These are phyloP conservation scores for Haberlea rhodopensis DNA, from an alignment of 257 asterid species.

Conservation along the genomic window DNA sequence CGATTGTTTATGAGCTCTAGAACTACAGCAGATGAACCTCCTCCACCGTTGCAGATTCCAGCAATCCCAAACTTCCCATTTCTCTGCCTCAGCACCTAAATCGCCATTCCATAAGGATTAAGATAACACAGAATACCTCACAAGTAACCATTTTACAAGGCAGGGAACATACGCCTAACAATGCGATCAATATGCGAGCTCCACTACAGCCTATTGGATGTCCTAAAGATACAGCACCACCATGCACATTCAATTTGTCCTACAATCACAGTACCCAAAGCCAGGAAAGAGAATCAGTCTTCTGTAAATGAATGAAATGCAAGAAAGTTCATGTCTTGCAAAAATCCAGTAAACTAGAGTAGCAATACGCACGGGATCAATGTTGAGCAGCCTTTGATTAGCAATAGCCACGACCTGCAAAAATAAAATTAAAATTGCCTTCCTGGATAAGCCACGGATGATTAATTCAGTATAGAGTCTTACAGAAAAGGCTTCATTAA, in stretches of 20 bases:
- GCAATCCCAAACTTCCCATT: conserved; percentile 93
- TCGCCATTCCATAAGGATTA: conserved; percentile 11
- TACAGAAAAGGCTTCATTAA: conserved; percentile 94
- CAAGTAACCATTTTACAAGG: conserved; percentile 6
- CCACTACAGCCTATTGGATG: conserved; percentile 98
- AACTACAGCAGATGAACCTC: conserved; percentile 93
- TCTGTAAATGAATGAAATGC: background rate
- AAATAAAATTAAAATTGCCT: conserved; percentile 17
- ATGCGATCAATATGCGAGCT: conserved; percentile 88
- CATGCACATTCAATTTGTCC: conserved; percentile 76
- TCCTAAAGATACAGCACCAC: conserved; percentile 94
- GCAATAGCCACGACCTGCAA: conserved; percentile 89
- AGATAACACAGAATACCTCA: background rate
- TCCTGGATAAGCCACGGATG: no score
- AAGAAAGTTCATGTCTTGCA: no score
- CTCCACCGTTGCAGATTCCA: conserved; percentile 93
- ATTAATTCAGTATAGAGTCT: no score
- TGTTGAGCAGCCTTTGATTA: conserved; percentile 70
- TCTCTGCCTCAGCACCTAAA: conserved; percentile 71
- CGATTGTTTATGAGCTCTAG: conserved; percentile 51
- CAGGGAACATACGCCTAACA: conserved; percentile 64
- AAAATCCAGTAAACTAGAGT: no score
- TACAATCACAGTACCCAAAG: conserved; percentile 29
- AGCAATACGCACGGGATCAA: conserved; percentile 56
- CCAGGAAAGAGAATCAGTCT: conserved; percentile 8